phyloP scores from a whole-genome alignment of 495 filamentous ascomycete genomes.

The Podospora anserina region DNA sequence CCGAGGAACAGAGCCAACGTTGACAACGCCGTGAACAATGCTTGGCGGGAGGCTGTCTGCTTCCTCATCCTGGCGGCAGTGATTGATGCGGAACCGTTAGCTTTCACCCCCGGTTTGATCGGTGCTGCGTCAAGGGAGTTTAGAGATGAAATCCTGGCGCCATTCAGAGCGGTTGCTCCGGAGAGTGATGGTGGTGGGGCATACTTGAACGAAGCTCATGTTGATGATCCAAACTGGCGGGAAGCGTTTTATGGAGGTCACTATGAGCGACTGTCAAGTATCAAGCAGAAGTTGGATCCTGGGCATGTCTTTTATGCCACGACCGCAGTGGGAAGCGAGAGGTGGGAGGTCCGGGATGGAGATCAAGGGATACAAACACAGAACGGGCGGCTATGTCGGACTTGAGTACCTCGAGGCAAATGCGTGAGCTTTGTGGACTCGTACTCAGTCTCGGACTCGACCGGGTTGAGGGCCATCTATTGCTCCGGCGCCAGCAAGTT shows the following conservation, averaged over 20 bases:
- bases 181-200: slow-evolving; percentile 30
- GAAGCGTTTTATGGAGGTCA: slow-evolving; percentile 53
- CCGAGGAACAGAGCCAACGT: slow-evolving; percentile 7
- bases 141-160: neutral
- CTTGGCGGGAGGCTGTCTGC: slow-evolving; percentile 7
- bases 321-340: slow-evolving; percentile 51
- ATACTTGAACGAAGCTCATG: slow-evolving; percentile 51
- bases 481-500: no score
- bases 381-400: slow-evolving; percentile 33
- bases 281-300: slow-evolving; percentile 55
- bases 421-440: no score
- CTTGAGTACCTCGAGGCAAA: neutral
- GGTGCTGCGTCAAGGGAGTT: neutral
- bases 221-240: slow-evolving; percentile 55
- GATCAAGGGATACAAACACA: slow-evolving; percentile 31
- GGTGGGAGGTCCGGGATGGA: slow-evolving; percentile 35
- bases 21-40: slow-evolving; percentile 12
- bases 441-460: no score
- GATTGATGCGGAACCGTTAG: neutral
- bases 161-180: neutral
- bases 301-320: slow-evolving; percentile 51
- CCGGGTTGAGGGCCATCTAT: no score
- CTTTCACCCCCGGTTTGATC: neutral
- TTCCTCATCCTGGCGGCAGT: slow-evolving; percentile 9
- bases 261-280: slow-evolving; percentile 44